A percentile compares a stretch with the other conserved stretches of the same genome.
Conservation (phyloP, 2,329 filamentous ascomycete species). For the Tolypocladium tropicale region DNA sequence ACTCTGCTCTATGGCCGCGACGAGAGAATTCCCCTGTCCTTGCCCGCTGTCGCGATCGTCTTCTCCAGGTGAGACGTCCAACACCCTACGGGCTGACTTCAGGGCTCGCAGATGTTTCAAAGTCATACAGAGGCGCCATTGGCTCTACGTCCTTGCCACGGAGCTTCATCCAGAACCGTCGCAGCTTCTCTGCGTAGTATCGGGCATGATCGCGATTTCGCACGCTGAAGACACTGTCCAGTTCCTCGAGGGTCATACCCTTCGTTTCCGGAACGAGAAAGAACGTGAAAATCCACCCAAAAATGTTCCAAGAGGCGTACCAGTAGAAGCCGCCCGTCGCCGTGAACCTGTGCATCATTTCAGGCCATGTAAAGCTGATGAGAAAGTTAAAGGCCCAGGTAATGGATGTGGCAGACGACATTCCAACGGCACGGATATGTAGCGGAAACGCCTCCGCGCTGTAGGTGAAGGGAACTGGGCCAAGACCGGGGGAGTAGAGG, state of each 20-base stretch:
- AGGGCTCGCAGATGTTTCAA: neutral
- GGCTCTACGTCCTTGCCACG: conserved; percentile 16
- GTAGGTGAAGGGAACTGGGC: conserved; percentile 50
- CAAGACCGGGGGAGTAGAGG: conserved; percentile 39
- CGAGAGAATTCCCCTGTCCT: too few relatives aligned
- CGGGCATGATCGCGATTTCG: conserved; percentile 17
- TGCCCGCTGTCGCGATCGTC: neutral
- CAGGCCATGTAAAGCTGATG: conserved; percentile 24
- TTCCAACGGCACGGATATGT: conserved; percentile 44
- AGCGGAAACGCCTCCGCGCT: conserved; percentile 49
- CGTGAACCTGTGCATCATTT: conserved; percentile 10
- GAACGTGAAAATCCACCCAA: conserved; percentile 21
- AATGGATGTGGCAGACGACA: conserved; percentile 34
- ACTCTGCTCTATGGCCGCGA: neutral
- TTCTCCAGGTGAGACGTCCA: neutral
- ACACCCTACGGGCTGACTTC: neutral
- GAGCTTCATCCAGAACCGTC: conserved; percentile 21
- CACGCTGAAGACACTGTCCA: conserved; percentile 21
- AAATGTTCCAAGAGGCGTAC: conserved; percentile 25
- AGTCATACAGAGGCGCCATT: conserved; percentile 18
- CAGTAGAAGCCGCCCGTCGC: conserved; percentile 27
- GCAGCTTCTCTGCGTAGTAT: conserved; percentile 20
- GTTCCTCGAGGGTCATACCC: conserved; percentile 22
- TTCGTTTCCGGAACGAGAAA: conserved; percentile 26
- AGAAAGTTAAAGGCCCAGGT: conserved; percentile 30